Base-by-base conservation (phyloP, 441 rosid species). In the Raphanus hybrid region DNA sequence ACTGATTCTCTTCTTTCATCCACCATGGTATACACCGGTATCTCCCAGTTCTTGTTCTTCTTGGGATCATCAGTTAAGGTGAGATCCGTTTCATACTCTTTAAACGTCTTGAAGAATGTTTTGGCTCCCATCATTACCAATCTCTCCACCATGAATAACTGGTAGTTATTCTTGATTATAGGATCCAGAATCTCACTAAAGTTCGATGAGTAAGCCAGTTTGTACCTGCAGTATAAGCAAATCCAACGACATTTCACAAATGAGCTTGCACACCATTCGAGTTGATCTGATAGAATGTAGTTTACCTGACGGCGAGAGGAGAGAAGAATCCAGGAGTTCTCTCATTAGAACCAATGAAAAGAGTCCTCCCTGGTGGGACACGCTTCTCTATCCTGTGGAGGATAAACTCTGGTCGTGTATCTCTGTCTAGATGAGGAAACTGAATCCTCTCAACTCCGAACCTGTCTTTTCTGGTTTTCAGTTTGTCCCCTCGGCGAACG, bases 331-430 rank as follows among this genome's bases (percentile, higher is more conserved):
- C 93, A 2, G 94, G 97, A 2, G 81, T 87, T 82, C 91, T 87
- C 89, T 96, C 99, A 80, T 93, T 96, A 59, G 99, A 96, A 82
- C 97, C 99, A 55, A 96, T 89, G 81, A 83, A 96, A 75, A 96
- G 88, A 27, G 92, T 91, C 70, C 96, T 88, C 58, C 98, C 97
- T 23, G 80, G 84, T 29, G 96, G 93, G 64, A 92, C 85, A 86
- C 90, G 89, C 70, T 89, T 87, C 79, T 84, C 85, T 59, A 96
- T 92, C 84, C 93, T 86, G 77, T 7, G 87, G 43, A 91, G 87
- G 70, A 96, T 93, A 80, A 89, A 92, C 73, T 96, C 96, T 0
- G 97, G 90, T 29, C 81, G 91, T 20, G 99, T 96, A 71, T 96
- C 98, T 82, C 97, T 87, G 75, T 93, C 98, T 76, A 93, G 70